Evolutionary conservation across 208 protist genomes (phyloP), one percentile per base, ranked within the genome.

Genomic region (Leishmania aethiopica): DNA sequence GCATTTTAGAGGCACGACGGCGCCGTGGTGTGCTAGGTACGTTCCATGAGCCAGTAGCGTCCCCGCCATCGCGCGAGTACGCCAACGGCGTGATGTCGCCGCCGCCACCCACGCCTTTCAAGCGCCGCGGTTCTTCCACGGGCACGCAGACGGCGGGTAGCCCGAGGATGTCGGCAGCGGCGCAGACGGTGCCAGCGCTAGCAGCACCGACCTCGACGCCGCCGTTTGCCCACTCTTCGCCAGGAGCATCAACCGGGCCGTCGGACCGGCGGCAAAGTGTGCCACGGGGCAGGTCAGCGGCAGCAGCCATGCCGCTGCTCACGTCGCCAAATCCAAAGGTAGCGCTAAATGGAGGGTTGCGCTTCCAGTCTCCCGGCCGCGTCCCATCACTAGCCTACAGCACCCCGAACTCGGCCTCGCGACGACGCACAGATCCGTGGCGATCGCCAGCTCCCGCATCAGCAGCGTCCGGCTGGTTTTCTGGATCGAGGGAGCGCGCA

Each of bases 1-100:
- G 90, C 32, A 95, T 96, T 73, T 85, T 96, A 77, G 90, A 96
- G 76, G 92, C 86, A 37, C 91, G 93, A 32, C 89, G 88, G 55
- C 77, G 89, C 28, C 91, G 93, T 47, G 88, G 91, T n/a, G 89
- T 90, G 4, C 75, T 93, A 8, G 90, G 82, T 51, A 79, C 79
- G 40, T 89, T 81, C 79, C 49, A 42, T 45, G 79, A 69, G 2
- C 67, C 66, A 8, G 71, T 75, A 35, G 42, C 79, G 3, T 28
- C 75, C 6, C 67, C 77, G 67, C 45, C 60, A 22, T 59, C 66
- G 73, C 71, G 55, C 45, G 32, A 40, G 64, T 60, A 82, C 86
- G 35, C 72, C 77, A 69, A 81, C 69, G 25, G 40, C 42, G 37
- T 69, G 35, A 53, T 78, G 35, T 49, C 42, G 40, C 77, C 60